Evolutionary conservation across 2,329 filamentous ascomycete genomes (phyloP).

Genomic region (Penicillium griseofulvum): DNA sequence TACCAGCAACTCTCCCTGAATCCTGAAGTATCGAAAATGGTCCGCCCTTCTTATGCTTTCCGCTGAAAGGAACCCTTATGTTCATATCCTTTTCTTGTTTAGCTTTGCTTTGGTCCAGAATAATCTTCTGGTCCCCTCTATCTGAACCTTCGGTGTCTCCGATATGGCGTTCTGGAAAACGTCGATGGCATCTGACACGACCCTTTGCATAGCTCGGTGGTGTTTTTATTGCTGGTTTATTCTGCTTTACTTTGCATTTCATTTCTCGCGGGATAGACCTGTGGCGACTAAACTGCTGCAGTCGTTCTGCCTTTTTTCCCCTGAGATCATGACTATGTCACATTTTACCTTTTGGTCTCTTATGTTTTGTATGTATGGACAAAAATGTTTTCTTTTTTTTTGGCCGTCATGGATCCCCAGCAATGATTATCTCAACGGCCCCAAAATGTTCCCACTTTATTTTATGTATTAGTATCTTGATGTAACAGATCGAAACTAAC

Average conservation of each 20-base stretch:
- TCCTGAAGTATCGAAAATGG: conserved; percentile 41
- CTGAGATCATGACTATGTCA: background rate
- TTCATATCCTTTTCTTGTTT: background rate
- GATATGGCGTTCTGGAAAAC: conserved; percentile 3
- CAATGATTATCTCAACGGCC: background rate
- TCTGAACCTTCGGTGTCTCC: background rate
- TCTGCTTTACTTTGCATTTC: background rate
- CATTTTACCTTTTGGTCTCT: background rate
- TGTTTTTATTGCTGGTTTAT: background rate
- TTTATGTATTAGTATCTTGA: background rate
- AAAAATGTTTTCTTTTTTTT: background rate
- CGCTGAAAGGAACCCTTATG: conserved; percentile 22
- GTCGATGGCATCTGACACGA: background rate
- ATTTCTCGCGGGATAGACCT: background rate
- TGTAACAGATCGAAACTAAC: background rate
- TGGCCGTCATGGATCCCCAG: background rate
- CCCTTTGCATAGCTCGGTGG: conserved; percentile 13
- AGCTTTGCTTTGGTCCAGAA: conserved; percentile 4
- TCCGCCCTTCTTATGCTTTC: conserved; percentile 44
- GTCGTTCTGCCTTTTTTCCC: background rate
- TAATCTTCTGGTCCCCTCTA: conserved; percentile 4
- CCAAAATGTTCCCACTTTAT: background rate
- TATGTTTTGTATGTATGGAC: background rate
- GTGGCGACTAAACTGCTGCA: background rate
- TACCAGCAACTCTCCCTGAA: conserved; percentile 49